Evolutionary conservation across 2,329 filamentous ascomycete genomes (phyloP).

Genomic region (Alternaria panax): DNA sequence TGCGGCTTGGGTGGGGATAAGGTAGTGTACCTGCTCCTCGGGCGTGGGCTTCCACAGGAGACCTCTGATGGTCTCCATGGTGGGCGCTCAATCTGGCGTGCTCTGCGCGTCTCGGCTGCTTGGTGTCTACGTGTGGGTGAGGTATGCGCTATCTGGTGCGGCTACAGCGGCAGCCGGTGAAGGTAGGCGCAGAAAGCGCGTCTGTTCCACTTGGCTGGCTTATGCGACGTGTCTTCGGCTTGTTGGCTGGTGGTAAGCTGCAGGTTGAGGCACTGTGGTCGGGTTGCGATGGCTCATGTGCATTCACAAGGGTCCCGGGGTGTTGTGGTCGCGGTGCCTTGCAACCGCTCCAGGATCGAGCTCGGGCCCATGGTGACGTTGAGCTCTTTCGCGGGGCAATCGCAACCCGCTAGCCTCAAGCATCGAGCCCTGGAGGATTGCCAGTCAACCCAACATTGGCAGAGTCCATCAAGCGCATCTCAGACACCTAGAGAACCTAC

Average conservation of each 20-base stretch:
- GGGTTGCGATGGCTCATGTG: conserved; percentile 6
- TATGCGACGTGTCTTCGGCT: background rate
- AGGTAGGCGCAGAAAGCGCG: background rate
- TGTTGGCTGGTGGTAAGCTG: background rate
- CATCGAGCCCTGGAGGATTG: conserved; percentile 1
- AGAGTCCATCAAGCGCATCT: conserved; percentile 8
- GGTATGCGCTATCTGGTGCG: conserved; percentile 7
- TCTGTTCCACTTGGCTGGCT: background rate
- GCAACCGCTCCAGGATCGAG: conserved; percentile 19
- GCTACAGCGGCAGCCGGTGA: conserved; percentile 7
- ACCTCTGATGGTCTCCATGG: conserved; percentile 85
- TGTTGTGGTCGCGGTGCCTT: conserved; percentile 24
- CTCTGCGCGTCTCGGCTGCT: background rate
- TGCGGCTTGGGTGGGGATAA: background rate
- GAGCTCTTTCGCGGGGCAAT: conserved; percentile 30
- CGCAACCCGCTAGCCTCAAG: conserved; percentile 30
- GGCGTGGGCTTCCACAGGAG: conserved; percentile 94
- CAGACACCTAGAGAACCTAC: background rate
- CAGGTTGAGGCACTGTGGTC: background rate
- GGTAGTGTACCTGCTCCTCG: conserved; percentile 77
- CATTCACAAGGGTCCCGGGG: conserved; percentile 16
- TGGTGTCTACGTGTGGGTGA: background rate
- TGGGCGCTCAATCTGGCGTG: conserved; percentile 2
- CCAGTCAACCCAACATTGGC: conserved; percentile 12
- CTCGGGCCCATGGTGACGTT: conserved; percentile 38